phyloP scores from a whole-genome alignment of 2,329 filamentous ascomycete genomes.

The Pseudogymnoascus verrucosus region DNA sequence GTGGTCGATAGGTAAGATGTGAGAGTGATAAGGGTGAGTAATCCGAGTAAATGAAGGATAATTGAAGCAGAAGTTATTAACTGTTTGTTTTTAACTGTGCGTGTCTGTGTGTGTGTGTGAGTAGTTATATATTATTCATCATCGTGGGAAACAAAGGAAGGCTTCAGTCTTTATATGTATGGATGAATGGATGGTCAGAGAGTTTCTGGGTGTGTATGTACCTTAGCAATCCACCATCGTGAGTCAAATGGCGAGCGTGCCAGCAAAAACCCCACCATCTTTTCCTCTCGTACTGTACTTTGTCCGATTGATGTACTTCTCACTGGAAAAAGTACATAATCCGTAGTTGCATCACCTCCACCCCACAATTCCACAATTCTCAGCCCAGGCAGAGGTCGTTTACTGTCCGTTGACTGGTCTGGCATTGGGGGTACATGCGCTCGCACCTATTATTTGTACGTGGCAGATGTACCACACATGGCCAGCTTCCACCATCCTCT shows the following conservation, averaged over 20 bases:
- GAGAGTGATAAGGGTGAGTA: not conserved
- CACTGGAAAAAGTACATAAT: not conserved
- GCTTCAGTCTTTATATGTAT: not conserved
- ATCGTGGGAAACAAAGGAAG: not conserved
- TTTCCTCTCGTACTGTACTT: not conserved
- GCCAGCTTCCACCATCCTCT: not conserved
- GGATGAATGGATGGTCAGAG: not conserved
- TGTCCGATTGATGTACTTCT: too few relatives aligned
- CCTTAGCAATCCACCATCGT: not conserved
- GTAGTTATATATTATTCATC: not conserved
- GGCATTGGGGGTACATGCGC: not conserved
- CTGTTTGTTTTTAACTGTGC: not conserved
- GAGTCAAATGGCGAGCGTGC: not conserved
- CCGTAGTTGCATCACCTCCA: not conserved
- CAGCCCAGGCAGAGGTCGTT: not conserved
- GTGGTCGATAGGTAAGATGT: not conserved
- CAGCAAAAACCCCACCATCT: not conserved
- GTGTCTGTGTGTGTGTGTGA: too few relatives aligned
- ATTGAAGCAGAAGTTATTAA: not conserved
- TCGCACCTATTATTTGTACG: not conserved
- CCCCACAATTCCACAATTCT: not conserved
- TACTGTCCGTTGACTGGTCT: not conserved
- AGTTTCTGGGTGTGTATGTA: not conserved
- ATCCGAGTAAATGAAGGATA: not conserved
- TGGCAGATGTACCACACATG: not conserved